Base-by-base conservation (phyloP, 805 yeast genomes). In the Kuraishia floccosa region DNA sequence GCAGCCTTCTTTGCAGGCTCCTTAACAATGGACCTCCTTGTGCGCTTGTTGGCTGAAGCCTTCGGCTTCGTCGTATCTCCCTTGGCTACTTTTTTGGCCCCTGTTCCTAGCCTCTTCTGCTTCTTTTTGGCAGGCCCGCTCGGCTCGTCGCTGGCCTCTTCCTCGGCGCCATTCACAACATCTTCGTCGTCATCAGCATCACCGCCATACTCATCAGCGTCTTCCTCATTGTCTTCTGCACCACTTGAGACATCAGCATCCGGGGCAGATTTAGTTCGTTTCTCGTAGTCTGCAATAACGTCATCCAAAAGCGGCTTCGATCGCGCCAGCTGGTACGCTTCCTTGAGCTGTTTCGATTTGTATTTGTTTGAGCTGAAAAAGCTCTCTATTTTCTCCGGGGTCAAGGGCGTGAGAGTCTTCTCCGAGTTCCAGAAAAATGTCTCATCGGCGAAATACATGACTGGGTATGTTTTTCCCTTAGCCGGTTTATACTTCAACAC, bases 361-460 rank as follows among this genome's bases (percentile, higher is more conserved):
- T 18, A 17, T 6, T 20, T 24, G 12, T 11, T 13, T 7, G 13
- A 12, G 10, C 20, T 7, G 14, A 30, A 20, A n/a, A 14, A 30
- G 19, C 17, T 14, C 21, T 37, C 34, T 30, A 38, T 34, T 23
- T 6, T 13, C n/a, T 30, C 17, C 1, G 28, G 17, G 18, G 28
- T 28, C 27, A 39, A 32, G 19, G 36, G 34, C 11, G 22, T 25
- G 3, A 36, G 16, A 13, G 32, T 26, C 15, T 50, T 47, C 40
- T 58, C 54, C 27, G 57, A 64, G 28, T 52, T 55, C 56, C 61
- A 54, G 65, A 67, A 62, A 41, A 53, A 55, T 40, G 49, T 61
- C 33, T 62, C 63, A 15, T 67, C 68, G 36, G 24, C 31, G 13
- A 32, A 24, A n/a, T 28, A 32, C 21, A 20, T 18, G 21, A 32